A percentile compares a stretch with the other conserved stretches of the same genome.
Conservation (phyloP, 73 alveolate species). For the Tetrahymena malaccensis region DNA sequence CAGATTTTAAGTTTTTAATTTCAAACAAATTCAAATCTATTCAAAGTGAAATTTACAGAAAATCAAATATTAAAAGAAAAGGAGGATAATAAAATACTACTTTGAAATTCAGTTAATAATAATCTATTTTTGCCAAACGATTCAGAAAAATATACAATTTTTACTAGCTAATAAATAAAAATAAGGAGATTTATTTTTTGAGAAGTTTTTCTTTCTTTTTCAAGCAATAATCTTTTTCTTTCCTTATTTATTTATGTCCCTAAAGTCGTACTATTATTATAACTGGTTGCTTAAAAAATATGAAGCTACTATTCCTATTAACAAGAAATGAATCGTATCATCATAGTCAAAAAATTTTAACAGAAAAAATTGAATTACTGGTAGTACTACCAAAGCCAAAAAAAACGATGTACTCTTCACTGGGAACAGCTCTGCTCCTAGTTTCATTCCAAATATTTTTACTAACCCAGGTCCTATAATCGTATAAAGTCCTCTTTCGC, state of each 20-base stretch:
- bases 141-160: neutral
- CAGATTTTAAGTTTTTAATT: too few relatives aligned
- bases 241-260: neutral
- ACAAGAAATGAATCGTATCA: neutral
- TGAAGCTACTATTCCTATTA: neutral
- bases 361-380: neutral
- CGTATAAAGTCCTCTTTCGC: neutral
- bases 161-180: neutral
- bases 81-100: neutral
- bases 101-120: neutral
- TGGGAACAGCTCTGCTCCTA: neutral
- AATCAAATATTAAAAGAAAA: neutral
- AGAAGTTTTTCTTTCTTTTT: neutral
- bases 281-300: neutral
- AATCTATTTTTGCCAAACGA: neutral
- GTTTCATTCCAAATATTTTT: neutral
- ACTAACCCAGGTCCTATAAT: neutral
- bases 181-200: neutral
- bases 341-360: neutral
- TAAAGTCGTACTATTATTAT: neutral
- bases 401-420: neutral
- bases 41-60: neutral
- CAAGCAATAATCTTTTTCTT: neutral
- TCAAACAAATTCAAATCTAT: too few relatives aligned
- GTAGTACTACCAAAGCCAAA: neutral